A percentile compares a stretch with the other conserved stretches of the same genome.
phyloP scores from a whole-genome alignment of 108 stramenopile genomes.

The Pseudonitzschia multiseries region DNA sequence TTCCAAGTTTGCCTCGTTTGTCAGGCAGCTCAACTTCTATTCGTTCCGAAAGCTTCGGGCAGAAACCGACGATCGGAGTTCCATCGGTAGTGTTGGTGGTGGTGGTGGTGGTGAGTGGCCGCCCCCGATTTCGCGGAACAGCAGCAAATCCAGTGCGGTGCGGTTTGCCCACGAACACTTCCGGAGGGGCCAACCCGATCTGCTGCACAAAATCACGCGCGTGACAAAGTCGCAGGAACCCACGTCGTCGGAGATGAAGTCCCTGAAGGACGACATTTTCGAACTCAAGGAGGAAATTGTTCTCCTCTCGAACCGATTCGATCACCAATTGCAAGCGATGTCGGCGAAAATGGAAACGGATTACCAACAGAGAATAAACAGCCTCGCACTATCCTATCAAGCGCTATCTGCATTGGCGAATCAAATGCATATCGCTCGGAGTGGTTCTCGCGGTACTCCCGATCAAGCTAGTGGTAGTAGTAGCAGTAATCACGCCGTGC shows the following conservation, averaged over 20 bases:
- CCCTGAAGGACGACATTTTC: conserved; percentile 24
- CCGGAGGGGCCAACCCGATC: conserved; percentile 24
- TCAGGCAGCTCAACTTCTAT: conserved; percentile 44
- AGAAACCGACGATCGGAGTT: conserved; percentile 1
- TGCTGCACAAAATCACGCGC: conserved; percentile 28
- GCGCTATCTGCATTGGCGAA: conserved; percentile 13
- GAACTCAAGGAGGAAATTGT: conserved; percentile 6
- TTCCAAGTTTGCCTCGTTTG: conserved; percentile 80
- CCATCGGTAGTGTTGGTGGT: no score
- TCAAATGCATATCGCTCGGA: conserved; percentile 2
- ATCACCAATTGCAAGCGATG: conserved; percentile 18
- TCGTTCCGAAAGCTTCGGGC: conserved; percentile 36
- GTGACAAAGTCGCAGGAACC: conserved; percentile 32
- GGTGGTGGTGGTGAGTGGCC: neutral
- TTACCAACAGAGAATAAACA: conserved; percentile 31
- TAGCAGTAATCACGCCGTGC: neutral
- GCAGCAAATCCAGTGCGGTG: conserved; percentile 13
- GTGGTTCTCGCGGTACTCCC: neutral
- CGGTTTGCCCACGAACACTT: conserved; percentile 30
- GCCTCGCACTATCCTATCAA: conserved; percentile 22
- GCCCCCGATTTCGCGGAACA: neutral
- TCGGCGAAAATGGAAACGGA: conserved; percentile 22
- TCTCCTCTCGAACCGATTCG: conserved; percentile 18
- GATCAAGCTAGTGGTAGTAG: neutral
- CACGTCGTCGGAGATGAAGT: conserved; percentile 20